Evolutionary conservation across 768 basidiomycete genomes (phyloP), one percentile per base, ranked within the genome.

Genomic region (Agaricus blazei): DNA sequence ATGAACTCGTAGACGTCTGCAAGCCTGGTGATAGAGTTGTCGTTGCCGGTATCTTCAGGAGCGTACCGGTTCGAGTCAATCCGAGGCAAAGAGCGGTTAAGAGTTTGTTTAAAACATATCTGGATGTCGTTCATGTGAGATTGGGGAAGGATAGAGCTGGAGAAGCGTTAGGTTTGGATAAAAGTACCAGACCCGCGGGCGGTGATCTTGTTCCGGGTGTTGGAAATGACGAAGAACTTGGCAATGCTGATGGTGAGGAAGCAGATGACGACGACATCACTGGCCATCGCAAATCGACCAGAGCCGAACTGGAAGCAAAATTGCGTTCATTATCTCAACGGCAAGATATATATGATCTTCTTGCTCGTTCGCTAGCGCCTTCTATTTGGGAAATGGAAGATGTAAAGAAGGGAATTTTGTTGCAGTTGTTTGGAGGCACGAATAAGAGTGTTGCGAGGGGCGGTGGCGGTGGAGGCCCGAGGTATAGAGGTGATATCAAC

Each of bases 321-420:
- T 71, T 98, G 36, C 72, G 79, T 48, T 83, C 87, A 38, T 78
- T 97, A 29, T 88, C 89, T 63, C 70, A 78, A 59, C 72, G 82
- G 53, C 82, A 83, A 15, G 94, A 97, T 67, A 74, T 98, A 28
- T 98, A 98, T 67, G 91, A 93, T 1, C 72, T 90, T 27, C 77
- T 98, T 4, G 74, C 94, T 7, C 76, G 88, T 15, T 92, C 88
- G 2, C 79, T 99, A 53, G 96, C 95, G 1, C 97, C 97, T 14
- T 90, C 87, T 34, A 97, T 99, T 60, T 98, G 92, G 87, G 90
- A 93, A 68, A 88, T 98, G 90, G 95, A 98, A 26, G 97, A 99
- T 66, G 93, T 98, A 57, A 99, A 99, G 75, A 98, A 98, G 75
- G 97, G 97, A 0, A 97, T 98, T 51, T 67, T 99, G 56, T 73